Conservation (phyloP, 208 protist species). For the Phytomonas francai region DNA sequence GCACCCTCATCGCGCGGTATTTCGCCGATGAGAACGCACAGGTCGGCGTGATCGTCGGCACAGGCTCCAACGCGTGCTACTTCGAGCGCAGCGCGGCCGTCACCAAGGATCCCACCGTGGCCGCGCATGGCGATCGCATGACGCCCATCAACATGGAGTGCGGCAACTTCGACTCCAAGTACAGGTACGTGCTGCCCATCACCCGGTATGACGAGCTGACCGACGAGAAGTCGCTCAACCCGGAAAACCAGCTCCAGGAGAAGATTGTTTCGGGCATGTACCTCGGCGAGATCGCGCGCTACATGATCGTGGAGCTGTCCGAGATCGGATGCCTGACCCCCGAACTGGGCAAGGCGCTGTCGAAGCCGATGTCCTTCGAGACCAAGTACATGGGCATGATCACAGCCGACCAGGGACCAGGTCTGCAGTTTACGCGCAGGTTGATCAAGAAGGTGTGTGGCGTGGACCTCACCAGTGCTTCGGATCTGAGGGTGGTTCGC, state of each 20-base stretch:
- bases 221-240: slow-evolving; percentile 58
- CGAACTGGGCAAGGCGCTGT: slow-evolving; percentile 25
- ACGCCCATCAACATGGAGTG: slow-evolving; percentile 90
- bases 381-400: slow-evolving; percentile 52
- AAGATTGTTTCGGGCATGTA: slow-evolving; percentile 91
- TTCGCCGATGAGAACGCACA: slow-evolving; percentile 51
- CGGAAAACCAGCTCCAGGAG: slow-evolving; percentile 66
- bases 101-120: slow-evolving; percentile 57
- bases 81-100: slow-evolving; percentile 67
- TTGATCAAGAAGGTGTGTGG: slow-evolving; percentile 36
- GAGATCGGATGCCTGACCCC: slow-evolving; percentile 44
- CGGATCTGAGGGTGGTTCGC: slow-evolving; percentile 45
- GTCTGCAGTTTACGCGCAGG: slow-evolving; percentile 55
- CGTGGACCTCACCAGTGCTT: slow-evolving; percentile 32
- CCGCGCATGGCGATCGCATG: slow-evolving; percentile 27
- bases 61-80: slow-evolving; percentile 89
- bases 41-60: slow-evolving; percentile 88
- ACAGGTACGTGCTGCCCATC: slow-evolving; percentile 60
- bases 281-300: slow-evolving; percentile 76
- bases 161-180: slow-evolving; percentile 84
- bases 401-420: slow-evolving; percentile 56
- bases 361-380: slow-evolving; percentile 45
- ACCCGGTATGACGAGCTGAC: slow-evolving; percentile 69
- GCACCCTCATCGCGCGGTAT: slow-evolving; percentile 75
- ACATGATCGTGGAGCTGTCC: slow-evolving; percentile 44